Conservation (phyloP, 495 filamentous ascomycete species). For the Letharia lupina region DNA sequence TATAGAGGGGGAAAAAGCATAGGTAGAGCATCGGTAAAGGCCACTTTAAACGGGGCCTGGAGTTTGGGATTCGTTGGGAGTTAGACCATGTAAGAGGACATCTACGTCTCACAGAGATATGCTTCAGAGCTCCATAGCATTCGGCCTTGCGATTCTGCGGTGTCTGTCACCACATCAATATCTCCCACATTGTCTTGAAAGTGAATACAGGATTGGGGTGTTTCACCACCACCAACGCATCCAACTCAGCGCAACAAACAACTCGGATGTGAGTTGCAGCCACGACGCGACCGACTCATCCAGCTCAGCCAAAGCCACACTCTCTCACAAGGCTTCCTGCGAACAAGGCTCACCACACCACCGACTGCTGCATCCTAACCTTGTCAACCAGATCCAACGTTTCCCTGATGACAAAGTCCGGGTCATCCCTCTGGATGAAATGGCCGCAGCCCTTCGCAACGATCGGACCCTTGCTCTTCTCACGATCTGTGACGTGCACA, state of each 20-base stretch:
- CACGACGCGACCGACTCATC: neutral
- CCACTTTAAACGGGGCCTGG: too few relatives aligned
- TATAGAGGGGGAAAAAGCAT: neutral
- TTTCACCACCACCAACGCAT: neutral
- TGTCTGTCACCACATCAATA: neutral
- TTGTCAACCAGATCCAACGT: constrained; percentile 34
- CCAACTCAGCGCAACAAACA: neutral
- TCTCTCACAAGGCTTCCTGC: neutral
- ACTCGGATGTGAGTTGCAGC: neutral
- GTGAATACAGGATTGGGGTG: neutral
- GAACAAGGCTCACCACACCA: neutral
- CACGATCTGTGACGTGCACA: constrained; percentile 35
- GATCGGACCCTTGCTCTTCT: constrained; percentile 38
- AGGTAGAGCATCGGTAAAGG: neutral
- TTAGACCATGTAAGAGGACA: neutral
- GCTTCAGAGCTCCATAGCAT: neutral
- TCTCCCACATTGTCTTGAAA: neutral
- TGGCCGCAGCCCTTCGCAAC: constrained; percentile 49
- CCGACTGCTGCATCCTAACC: constrained; percentile 9
- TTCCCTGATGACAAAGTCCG: constrained; percentile 46
- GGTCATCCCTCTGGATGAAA: constrained; percentile 56
- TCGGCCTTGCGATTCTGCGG: neutral
- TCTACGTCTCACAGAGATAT: neutral
- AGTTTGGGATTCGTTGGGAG: neutral
- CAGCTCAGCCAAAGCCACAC: neutral